Percentiles rank a stretch among this genome's conserved stretches.
These are phyloP conservation scores for Clitopilus passeckerianus DNA, from an alignment of 768 basidiomycete species.

Conservation along the genomic window DNA sequence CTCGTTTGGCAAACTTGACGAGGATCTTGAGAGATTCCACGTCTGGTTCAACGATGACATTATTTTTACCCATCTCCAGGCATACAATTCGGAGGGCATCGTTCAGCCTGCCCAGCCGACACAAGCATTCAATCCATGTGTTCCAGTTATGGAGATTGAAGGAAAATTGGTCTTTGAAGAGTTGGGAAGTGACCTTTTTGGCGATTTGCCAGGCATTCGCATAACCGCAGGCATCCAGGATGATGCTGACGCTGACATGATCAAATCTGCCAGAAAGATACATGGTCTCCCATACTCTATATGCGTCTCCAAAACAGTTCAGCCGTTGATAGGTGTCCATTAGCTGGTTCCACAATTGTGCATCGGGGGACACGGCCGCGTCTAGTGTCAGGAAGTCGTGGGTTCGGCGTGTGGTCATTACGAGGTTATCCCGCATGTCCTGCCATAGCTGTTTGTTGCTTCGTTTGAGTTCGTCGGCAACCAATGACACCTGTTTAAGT, in stretches of 20 bases:
- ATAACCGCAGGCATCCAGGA: slow-evolving; percentile 80
- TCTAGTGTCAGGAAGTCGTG: slow-evolving; percentile 81
- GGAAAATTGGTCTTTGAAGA: slow-evolving; percentile 41
- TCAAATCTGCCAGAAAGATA: slow-evolving; percentile 54
- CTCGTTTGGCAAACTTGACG: slow-evolving; percentile 44
- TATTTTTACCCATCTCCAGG: slow-evolving; percentile 52
- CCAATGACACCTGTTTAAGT: slow-evolving; percentile 45
- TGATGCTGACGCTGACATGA: slow-evolving; percentile 69
- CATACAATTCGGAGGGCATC: slow-evolving; percentile 66
- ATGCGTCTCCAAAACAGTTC: slow-evolving; percentile 65
- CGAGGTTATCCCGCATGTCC: slow-evolving; percentile 26
- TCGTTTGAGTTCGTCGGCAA: slow-evolving; percentile 31
- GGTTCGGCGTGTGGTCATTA: slow-evolving; percentile 51
- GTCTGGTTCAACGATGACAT: slow-evolving; percentile 41
- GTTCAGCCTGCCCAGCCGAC: slow-evolving; percentile 57
- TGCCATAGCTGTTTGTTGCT: slow-evolving; percentile 10
- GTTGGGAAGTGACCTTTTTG: slow-evolving; percentile 46
- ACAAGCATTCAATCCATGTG: slow-evolving; percentile 82
- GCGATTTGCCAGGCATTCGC: slow-evolving; percentile 48
- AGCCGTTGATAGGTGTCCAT: slow-evolving; percentile 89
- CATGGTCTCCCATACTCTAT: slow-evolving; percentile 77
- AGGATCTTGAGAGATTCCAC: slow-evolving; percentile 46
- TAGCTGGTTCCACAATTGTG: slow-evolving; percentile 71
- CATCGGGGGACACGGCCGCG: slow-evolving; percentile 67
- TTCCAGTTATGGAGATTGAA: slow-evolving; percentile 75